Base-by-base conservation (phyloP, 345 rosid species). In the Sonneratia caseolaris region DNA sequence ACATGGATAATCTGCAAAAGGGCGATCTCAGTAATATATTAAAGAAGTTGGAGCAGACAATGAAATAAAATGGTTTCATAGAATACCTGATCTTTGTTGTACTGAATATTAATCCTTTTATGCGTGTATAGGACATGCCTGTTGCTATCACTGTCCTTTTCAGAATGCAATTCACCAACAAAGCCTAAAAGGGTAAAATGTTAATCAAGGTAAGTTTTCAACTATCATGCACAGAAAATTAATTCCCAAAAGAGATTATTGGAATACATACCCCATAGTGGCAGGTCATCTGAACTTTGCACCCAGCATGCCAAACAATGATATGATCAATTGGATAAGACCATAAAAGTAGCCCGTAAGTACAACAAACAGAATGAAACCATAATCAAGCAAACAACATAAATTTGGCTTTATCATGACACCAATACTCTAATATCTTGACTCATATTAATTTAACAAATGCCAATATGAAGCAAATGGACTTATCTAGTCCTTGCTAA, bases 81-180 rank as follows among this genome's bases (percentile, higher is more conserved):
- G 35, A 47, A 37, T 8, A 92, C 98, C 98, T 92, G 98, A 68
- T 90, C 89, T 74, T 87, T 87, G 73, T 92, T 92, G 82, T 88
- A 86, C 70, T 79, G 79, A 71, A 92, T 83, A 73, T 64, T 56
- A 47, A 92, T 85, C 75, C 69, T 84, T 83, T 90, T 92, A 61
- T 92, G 98, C 3, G 98, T 90, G 88, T 83, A 85, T 37, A 92
- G 86, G n/a, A 90, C 84, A 40, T 86, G 92, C 79, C 87, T 92
- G 42, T 82, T 83, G 70, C 68, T 92, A 76, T 86, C 94, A 78
- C 89, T 84, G 78, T 86, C 87, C 86, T 87, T 92, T 64, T 88
- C 94, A 80, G 91, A 79, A 74, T 82, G 92, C 82, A 84, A 75
- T 75, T 92, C 94, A 80, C 98, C 98, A 56, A 92, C 96, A 83